phyloP scores from a whole-genome alignment of 2,329 filamentous ascomycete species.

The Penicillium sp. region DNA sequence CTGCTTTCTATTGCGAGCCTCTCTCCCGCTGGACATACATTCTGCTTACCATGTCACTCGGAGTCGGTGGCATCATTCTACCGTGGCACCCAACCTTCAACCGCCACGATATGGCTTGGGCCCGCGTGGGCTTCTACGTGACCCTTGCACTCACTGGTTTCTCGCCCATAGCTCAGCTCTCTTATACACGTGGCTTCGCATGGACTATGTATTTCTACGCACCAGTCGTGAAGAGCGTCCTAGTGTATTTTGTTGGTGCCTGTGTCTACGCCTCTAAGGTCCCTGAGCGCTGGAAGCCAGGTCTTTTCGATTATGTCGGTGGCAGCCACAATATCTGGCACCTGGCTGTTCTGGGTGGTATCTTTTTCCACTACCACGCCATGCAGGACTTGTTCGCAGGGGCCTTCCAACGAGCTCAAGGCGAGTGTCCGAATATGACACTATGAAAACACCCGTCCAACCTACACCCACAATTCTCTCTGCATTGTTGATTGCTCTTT shows the following conservation, averaged over 20 bases:
- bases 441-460: constrained; percentile 15
- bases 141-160: constrained; percentile 84
- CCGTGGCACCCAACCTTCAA: constrained; percentile 98
- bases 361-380: constrained; percentile 93
- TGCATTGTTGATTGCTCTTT: constrained; percentile 7
- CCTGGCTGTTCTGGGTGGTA: constrained; percentile 86
- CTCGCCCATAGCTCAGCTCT: constrained; percentile 81
- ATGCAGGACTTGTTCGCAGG: constrained; percentile 92
- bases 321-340: constrained; percentile 99
- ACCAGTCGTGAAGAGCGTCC: constrained; percentile 76
- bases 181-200: constrained; percentile 69
- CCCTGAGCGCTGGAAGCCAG: constrained; percentile 88
- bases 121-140: constrained; percentile 86
- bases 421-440: constrained; percentile 38
- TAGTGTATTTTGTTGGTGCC: constrained; percentile 83
- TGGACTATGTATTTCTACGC: constrained; percentile 91
- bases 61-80: constrained; percentile 81
- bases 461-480: not conserved
- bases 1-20: constrained; percentile 97
- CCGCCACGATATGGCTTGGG: constrained; percentile 85
- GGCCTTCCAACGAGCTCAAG: constrained; percentile 67
- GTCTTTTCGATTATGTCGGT: constrained; percentile 91
- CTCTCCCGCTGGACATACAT: constrained; percentile 84
- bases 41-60: constrained; percentile 72
- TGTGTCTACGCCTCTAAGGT: constrained; percentile 87